Conservation (phyloP, 805 yeast genomes). For the Myxozyma vanderwaltii region DNA sequence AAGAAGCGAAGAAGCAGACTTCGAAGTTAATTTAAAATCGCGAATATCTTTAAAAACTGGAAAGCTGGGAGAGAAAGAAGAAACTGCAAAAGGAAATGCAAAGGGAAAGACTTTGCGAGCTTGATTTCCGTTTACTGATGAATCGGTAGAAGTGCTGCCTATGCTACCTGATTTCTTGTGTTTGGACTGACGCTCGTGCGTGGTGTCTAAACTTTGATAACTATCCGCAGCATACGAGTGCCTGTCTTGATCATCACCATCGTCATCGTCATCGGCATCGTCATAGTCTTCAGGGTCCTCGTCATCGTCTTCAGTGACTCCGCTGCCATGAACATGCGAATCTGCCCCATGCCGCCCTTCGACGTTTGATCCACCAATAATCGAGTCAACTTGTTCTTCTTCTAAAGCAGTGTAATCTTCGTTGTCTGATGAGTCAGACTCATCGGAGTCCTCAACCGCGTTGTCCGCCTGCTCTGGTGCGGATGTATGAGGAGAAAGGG, state of each 20-base stretch:
- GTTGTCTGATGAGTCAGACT: neutral
- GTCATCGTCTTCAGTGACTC: too few relatives aligned
- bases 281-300: too few relatives aligned
- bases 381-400: conserved; percentile 8
- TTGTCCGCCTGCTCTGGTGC: neutral
- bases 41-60: neutral
- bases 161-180: neutral
- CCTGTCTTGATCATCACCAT: neutral
- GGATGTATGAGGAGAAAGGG: neutral
- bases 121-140: neutral
- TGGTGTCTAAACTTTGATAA: neutral
- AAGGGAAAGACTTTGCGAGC: conserved; percentile 13
- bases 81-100: conserved; percentile 20
- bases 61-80: conserved; percentile 4
- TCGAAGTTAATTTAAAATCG: neutral
- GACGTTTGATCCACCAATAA: conserved; percentile 16
- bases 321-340: neutral
- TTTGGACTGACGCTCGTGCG: neutral
- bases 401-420: neutral
- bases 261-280: neutral
- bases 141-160: neutral
- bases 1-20: neutral
- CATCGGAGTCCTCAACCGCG: neutral
- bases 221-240: neutral
- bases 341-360: neutral